Percentiles rank a stretch among this genome's conserved stretches.
phyloP scores from a whole-genome alignment of 768 basidiomycete species.

The Nidularia sp. region DNA sequence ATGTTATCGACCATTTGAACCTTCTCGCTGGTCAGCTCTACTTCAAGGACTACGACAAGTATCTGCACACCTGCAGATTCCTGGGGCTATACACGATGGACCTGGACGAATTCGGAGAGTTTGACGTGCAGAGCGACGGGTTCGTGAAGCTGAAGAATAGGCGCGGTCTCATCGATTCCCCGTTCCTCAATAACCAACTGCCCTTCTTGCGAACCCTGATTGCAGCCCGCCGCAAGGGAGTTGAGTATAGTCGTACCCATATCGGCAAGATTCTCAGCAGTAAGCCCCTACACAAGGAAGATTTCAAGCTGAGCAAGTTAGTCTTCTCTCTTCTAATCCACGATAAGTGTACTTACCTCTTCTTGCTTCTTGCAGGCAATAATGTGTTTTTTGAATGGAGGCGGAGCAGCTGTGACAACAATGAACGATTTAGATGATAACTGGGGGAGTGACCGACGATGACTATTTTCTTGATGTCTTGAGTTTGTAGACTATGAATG shows the following conservation, averaged over 20 bases:
- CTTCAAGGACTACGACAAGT: slow-evolving; percentile 23
- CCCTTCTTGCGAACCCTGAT: slow-evolving; percentile 25
- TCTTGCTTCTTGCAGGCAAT: too few relatives aligned
- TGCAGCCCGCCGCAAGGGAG: slow-evolving; percentile 31
- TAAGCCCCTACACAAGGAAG: not conserved
- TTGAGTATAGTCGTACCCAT: slow-evolving; percentile 29
- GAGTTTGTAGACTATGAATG: too few relatives aligned
- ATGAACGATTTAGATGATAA: too few relatives aligned
- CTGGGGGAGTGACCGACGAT: too few relatives aligned
- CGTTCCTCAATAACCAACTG: slow-evolving; percentile 33
- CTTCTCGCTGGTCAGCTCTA: slow-evolving; percentile 44
- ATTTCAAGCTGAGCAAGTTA: not conserved
- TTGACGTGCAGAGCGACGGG: slow-evolving; percentile 18
- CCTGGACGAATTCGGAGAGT: slow-evolving; percentile 3
- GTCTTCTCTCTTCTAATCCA: too few relatives aligned
- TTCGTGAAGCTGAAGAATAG: slow-evolving; percentile 21
- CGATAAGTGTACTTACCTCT: too few relatives aligned
- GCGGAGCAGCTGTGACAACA: too few relatives aligned
- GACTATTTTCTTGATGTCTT: too few relatives aligned
- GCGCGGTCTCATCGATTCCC: slow-evolving; percentile 9
- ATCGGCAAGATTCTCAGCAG: slow-evolving; percentile 30
- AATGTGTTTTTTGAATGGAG: too few relatives aligned
- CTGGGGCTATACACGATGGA: slow-evolving; percentile 25
- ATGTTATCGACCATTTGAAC: slow-evolving; percentile 28
- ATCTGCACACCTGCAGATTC: slow-evolving; percentile 26